A percentile compares a stretch with the other conserved stretches of the same genome.
These are phyloP conservation scores for Metschnikowia peoriensis DNA, from an alignment of 805 yeast species.

Conservation along the genomic window DNA sequence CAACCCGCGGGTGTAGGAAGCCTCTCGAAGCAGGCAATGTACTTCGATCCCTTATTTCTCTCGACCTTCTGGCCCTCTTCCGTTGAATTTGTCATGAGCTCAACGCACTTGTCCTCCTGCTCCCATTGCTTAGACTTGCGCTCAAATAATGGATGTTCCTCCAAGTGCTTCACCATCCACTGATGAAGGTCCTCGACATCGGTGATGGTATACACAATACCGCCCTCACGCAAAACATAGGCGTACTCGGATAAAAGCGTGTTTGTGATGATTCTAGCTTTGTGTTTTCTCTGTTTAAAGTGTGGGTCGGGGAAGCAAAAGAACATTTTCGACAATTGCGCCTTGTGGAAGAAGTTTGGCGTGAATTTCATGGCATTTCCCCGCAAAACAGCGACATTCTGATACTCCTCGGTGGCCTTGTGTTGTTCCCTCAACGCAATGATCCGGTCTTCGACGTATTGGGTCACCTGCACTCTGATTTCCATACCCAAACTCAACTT, in stretches of 20 bases:
- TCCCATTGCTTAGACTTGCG: conserved; percentile 82
- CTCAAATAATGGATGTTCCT: conserved; percentile 87
- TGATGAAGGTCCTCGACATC: conserved; percentile 90
- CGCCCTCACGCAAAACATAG: conserved; percentile 80
- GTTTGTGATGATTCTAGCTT: conserved; percentile 91
- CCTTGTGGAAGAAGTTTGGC: conserved; percentile 86
- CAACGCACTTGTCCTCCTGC: conserved; percentile 72
- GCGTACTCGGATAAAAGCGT: conserved; percentile 92
- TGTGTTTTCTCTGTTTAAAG: conserved; percentile 94
- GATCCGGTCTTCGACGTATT: conserved; percentile 93
- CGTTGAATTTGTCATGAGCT: conserved; percentile 86
- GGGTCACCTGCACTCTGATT: conserved; percentile 95
- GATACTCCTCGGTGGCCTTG: conserved; percentile 47
- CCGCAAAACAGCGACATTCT: conserved; percentile 84
- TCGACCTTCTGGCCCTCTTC: conserved; percentile 98
- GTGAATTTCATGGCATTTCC: conserved; percentile 97
- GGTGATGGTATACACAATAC: conserved; percentile 89
- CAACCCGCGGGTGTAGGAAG: conserved; percentile 54
- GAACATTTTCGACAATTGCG: conserved; percentile 86
- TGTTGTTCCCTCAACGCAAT: conserved; percentile 74
- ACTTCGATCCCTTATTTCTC: conserved; percentile 85
- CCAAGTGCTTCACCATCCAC: conserved; percentile 95
- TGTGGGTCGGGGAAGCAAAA: conserved; percentile 99
- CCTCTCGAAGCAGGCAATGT: conserved; percentile 82
- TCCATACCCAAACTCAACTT: conserved; percentile 90